Conservation (phyloP, 805 yeast genomes). For the Kodamaea sagamina region DNA sequence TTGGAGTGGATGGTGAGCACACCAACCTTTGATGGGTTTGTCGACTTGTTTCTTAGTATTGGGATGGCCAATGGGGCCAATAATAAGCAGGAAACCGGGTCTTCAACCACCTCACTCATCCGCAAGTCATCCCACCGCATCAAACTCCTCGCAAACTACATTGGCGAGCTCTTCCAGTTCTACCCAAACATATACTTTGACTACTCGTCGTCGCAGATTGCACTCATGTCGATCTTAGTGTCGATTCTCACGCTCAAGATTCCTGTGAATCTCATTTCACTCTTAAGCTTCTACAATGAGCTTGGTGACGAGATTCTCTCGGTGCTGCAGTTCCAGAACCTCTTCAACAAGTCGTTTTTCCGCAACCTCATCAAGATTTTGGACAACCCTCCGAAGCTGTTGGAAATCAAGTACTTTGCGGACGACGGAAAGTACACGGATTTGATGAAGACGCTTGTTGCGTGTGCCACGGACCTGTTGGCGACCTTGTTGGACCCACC, state of each 20-base stretch:
- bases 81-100: no score
- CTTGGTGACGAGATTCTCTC: slow-evolving; percentile 25
- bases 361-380: slow-evolving; percentile 35
- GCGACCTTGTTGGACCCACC: slow-evolving; percentile 23
- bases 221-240: slow-evolving; percentile 46
- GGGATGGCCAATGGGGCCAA: no score
- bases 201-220: slow-evolving; percentile 55
- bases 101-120: no score
- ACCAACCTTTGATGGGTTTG: slow-evolving; percentile 63
- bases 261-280: slow-evolving; percentile 27
- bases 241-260: slow-evolving; percentile 39
- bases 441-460: slow-evolving; percentile 39
- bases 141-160: slow-evolving; percentile 45
- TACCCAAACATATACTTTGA: slow-evolving; percentile 58
- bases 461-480: slow-evolving; percentile 32
- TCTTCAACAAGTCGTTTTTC: slow-evolving; percentile 26
- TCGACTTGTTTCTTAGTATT: slow-evolving; percentile 55
- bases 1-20: slow-evolving; percentile 64
- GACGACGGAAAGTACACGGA: slow-evolving; percentile 32
- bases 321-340: slow-evolving; percentile 15
- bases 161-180: slow-evolving; percentile 68
- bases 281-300: slow-evolving; percentile 24
- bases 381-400: slow-evolving; percentile 48
- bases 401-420: slow-evolving; percentile 42
- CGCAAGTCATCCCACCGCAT: slow-evolving; percentile 25